A percentile compares a stretch with the other conserved stretches of the same genome.
Conservation (phyloP, 306 rosid species). For the Pyrus betulifolia region DNA sequence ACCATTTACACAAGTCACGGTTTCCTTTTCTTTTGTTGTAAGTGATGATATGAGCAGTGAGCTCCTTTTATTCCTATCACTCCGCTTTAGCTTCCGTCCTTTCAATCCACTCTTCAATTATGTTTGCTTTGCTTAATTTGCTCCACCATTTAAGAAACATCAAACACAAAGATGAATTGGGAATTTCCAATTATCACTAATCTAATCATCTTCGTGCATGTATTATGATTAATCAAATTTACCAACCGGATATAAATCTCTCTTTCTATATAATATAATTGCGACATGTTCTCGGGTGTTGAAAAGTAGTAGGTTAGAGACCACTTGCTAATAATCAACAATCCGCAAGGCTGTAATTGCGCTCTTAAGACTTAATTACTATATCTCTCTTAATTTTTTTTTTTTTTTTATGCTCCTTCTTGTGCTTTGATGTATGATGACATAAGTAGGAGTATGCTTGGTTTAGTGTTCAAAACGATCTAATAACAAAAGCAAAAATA, state of each 20-base stretch:
- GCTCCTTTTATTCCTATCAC: conserved; percentile 20
- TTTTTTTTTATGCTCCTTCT: background rate
- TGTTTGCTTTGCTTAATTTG: conserved; percentile 10
- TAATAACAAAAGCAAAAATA: no score
- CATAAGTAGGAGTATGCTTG: no score
- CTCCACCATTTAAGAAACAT: background rate
- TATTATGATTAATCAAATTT: background rate
- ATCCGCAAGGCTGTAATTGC: background rate
- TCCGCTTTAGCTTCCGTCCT: conserved; percentile 26
- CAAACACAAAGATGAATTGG: background rate
- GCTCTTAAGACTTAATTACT: background rate
- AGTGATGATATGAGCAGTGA: background rate
- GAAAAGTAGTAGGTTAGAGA: background rate
- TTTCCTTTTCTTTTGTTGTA: background rate
- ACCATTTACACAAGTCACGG: background rate
- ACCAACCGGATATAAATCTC: background rate
- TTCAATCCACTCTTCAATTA: conserved; percentile 40
- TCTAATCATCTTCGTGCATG: background rate
- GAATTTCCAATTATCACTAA: background rate
- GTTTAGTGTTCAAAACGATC: no score
- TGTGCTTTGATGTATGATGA: background rate
- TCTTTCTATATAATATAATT: background rate
- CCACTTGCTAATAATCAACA: background rate
- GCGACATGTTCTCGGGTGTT: conserved; percentile 11
- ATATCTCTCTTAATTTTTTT: background rate